These are phyloP conservation scores for Anaeromyces robustus DNA, from an alignment of 192 early-diverging fungal species.

Conservation along the genomic window DNA sequence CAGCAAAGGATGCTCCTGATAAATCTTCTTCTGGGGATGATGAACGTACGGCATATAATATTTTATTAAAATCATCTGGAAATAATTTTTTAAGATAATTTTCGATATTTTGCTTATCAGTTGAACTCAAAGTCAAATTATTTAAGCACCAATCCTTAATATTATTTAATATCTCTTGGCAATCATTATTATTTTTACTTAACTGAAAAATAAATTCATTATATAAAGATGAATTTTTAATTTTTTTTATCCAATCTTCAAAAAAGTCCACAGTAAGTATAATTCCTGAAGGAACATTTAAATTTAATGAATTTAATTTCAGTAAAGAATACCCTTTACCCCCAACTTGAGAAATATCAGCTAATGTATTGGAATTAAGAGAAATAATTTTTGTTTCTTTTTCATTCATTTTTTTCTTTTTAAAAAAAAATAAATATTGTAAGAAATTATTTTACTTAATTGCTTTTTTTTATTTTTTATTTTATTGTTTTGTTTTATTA, in stretches of 20 bases:
- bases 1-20: not conserved
- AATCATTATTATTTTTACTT: not conserved
- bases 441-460: too few species aligned
- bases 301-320: not conserved
- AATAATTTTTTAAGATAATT: not conserved
- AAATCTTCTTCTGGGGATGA: not conserved
- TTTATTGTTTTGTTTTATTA: too few species aligned
- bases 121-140: not conserved
- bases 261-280: not conserved
- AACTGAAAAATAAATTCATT: not conserved
- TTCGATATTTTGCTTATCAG: not conserved
- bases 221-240: not conserved
- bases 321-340: not conserved
- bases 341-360: not conserved
- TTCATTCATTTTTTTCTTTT: not conserved
- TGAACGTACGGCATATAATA: not conserved
- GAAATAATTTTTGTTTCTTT: not conserved
- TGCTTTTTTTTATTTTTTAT: too few species aligned
- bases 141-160: not conserved
- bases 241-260: not conserved
- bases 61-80: not conserved
- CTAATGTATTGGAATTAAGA: not conserved
- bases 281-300: not conserved
- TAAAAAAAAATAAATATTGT: too few species aligned
- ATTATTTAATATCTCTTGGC: not conserved